Base-by-base conservation (phyloP, 345 rosid genomes). In the Geranium rotundifolium region DNA sequence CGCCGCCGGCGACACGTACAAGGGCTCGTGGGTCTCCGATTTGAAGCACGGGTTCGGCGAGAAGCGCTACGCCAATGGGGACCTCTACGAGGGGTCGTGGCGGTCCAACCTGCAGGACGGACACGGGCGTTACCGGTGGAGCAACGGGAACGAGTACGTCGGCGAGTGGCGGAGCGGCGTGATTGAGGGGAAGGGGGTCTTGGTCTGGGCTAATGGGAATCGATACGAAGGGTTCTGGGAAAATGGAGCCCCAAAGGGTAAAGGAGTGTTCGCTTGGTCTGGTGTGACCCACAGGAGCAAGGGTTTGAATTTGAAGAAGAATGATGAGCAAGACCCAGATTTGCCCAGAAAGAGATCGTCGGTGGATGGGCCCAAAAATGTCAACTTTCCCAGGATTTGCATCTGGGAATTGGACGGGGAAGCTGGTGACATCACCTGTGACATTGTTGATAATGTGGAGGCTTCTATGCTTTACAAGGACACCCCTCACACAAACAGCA, bases 381-480 rank as follows among this genome's bases (percentile, higher is more conserved):
- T 71, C 69, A 86, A 77, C 72, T 88, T 86, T 19, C 99, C 97
- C 0, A 81, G 96, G 76, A 93, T 93, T 29, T 93, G 99, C 56
- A 90, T 93, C 1, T 93, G 99, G 99, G 99, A 93, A 60, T 83
- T 88, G 5, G 99, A 93, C 59, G 99, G 99, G 0, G 99, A 93
- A 63, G 99, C 95, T 15, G 99, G 99, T 6, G 99, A 93, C 71
- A 90, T 93, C 16, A 90, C 99, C 17, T 90, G 97, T 65, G 97
- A 90, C 61, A 86, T 93, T 16, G 77, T 93, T 62, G 95, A 90
- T 72, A 86, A 81, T 75, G 85, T 88, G 62, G 80, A 78, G 66
- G 91, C 96, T 4, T 84, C 90, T 0, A 75, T 84, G 80, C 76
- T 90, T 39, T 88, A 83, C 29, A 65, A 81, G 54, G 89, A 85